phyloP scores from a whole-genome alignment of 2,329 filamentous ascomycete species.

The Fusarium haematococcum region DNA sequence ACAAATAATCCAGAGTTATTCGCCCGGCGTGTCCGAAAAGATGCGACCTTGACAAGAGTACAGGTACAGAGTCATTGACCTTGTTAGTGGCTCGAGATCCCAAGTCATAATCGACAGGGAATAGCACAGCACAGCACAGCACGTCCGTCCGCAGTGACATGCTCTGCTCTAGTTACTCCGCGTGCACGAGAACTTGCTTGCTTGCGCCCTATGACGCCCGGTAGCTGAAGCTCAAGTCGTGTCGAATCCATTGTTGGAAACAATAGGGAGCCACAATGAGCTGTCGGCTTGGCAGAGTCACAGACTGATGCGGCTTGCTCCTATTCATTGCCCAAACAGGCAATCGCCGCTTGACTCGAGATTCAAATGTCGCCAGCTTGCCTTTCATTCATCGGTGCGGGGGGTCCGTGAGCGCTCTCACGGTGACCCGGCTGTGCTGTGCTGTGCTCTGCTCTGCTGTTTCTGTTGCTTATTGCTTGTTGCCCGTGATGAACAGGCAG shows the following conservation, averaged over 20 bases:
- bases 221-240: not conserved
- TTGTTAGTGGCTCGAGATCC: slow-evolving; percentile 4
- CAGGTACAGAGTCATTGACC: slow-evolving; percentile 4
- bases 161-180: not conserved
- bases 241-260: slow-evolving; percentile 6
- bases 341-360: not conserved
- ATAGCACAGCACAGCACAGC: not conserved
- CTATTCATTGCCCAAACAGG: slow-evolving; percentile 28
- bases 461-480: not conserved
- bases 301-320: not conserved
- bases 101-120: slow-evolving; percentile 3
- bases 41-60: not conserved
- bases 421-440: not conserved
- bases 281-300: slow-evolving; percentile 1
- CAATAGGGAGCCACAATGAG: slow-evolving; percentile 30
- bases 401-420: not conserved
- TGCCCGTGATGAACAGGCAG: not conserved
- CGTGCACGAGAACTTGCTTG: not conserved
- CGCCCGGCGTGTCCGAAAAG: slow-evolving; percentile 19
- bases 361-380: not conserved
- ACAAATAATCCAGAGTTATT: slow-evolving; percentile 7
- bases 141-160: not conserved
- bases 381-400: not conserved
- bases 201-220: not conserved
- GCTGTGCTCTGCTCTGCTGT: not conserved